Conservation (phyloP, 768 basidiomycete genomes). For the Calvatia gigantea region DNA sequence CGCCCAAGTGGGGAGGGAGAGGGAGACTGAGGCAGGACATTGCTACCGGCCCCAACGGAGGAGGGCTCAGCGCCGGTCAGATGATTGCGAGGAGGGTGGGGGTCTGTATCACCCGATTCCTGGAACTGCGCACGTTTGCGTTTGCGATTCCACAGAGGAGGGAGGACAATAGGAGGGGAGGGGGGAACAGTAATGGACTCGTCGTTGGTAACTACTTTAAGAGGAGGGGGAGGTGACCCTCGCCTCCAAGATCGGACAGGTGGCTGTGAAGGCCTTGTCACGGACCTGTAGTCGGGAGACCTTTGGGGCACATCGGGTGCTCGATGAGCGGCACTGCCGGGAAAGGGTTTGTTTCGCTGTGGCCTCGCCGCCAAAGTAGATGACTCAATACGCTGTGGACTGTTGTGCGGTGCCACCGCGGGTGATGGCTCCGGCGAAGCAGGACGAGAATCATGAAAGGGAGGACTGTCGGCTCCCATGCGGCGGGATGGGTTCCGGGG, state of each 20-base stretch:
- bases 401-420: background rate
- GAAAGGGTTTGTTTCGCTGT: background rate
- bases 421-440: slow-evolving; percentile 7
- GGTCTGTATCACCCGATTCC: background rate
- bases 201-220: background rate
- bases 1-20: background rate
- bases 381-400: background rate
- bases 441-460: background rate
- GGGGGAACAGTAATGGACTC: background rate
- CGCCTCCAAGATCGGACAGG: background rate
- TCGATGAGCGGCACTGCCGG: background rate
- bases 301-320: background rate
- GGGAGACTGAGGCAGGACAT: background rate
- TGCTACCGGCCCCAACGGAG: background rate
- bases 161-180: background rate
- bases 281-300: too few relatives aligned
- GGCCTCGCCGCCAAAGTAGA: background rate
- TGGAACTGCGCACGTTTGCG: background rate
- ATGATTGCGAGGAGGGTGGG: too few relatives aligned
- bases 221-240: background rate
- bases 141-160: background rate
- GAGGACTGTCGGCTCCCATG: background rate
- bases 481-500: background rate
- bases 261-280: background rate
- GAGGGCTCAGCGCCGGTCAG: background rate